Percentiles rank a stretch among this genome's conserved stretches.
phyloP scores from a whole-genome alignment of 2,329 filamentous ascomycete species.

The Endocalyx cinctus region DNA sequence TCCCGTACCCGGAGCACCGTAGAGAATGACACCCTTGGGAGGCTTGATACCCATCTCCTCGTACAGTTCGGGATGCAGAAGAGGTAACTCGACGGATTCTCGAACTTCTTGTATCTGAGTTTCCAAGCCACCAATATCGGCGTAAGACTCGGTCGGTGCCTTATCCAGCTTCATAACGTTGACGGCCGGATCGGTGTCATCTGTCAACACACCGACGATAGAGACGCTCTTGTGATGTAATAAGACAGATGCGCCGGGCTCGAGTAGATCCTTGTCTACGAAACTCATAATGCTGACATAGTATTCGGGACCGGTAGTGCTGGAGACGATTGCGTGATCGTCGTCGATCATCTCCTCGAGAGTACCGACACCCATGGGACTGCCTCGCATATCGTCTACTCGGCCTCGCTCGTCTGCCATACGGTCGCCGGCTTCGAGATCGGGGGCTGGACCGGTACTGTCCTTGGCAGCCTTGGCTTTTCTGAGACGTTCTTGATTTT shows the following conservation, averaged over 20 bases:
- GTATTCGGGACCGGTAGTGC: constrained; percentile 95
- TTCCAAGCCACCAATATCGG: constrained; percentile 95
- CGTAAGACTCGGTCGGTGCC: constrained; percentile 95
- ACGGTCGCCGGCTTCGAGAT: constrained; percentile 73
- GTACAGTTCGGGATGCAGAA: constrained; percentile 94
- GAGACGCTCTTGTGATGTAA: constrained; percentile 97
- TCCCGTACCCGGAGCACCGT: constrained; percentile 93
- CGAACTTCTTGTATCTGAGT: constrained; percentile 95
- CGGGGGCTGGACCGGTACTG: constrained; percentile 58
- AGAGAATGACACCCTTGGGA: constrained; percentile 98
- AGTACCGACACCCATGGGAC: constrained; percentile 96
- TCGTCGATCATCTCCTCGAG: constrained; percentile 99
- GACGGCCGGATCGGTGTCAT: constrained; percentile 91
- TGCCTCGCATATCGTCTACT: constrained; percentile 97
- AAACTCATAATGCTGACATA: constrained; percentile 99
- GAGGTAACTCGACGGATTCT: constrained; percentile 91
- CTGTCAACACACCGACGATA: constrained; percentile 93
- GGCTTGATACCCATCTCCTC: constrained; percentile 99
- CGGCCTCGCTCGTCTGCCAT: constrained; percentile 92
- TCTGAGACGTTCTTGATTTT: constrained; percentile 94
- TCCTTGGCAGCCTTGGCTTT: constrained; percentile 83
- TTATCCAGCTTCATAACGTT: constrained; percentile 99
- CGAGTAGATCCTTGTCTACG: constrained; percentile 95
- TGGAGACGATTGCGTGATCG: constrained; percentile 97
- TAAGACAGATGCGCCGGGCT: constrained; percentile 91